A percentile compares a stretch with the other conserved stretches of the same genome.
These are phyloP conservation scores for Puya raimondii DNA, from an alignment of 176 grass and related monocot genomes.

Conservation along the genomic window DNA sequence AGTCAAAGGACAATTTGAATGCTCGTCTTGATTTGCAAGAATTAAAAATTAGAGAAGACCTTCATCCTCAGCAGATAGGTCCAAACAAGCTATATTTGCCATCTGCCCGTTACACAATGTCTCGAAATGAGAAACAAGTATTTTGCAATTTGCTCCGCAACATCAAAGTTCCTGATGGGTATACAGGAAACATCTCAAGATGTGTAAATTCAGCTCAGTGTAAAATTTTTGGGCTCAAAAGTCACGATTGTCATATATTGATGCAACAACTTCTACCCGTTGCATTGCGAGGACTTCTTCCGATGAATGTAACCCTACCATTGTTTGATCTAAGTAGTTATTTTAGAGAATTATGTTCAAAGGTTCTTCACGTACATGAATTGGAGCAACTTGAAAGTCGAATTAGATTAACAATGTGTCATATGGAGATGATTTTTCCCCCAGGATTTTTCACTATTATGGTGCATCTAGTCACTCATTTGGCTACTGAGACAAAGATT, in stretches of 20 bases:
- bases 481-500: too few relatives aligned
- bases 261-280: conserved; percentile 4
- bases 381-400: not conserved
- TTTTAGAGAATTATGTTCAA: conserved; percentile 13
- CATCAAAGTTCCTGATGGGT: not conserved
- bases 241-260: conserved; percentile 20
- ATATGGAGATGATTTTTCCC: conserved; percentile 15
- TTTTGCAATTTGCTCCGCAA: not conserved
- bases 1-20: not conserved
- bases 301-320: too few relatives aligned
- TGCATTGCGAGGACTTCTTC: not conserved
- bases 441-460: conserved; percentile 12
- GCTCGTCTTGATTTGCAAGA: not conserved
- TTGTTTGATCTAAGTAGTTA: not conserved
- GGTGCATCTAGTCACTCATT: conserved; percentile 4
- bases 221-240: not conserved
- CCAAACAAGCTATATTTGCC: not conserved
- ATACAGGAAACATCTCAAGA: not conserved
- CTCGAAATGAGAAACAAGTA: not conserved
- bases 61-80: not conserved
- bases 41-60: too few relatives aligned
- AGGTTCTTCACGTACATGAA: conserved; percentile 15
- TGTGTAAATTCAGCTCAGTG: not conserved
- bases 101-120: not conserved
- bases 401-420: conserved; percentile 5